Base-by-base conservation (phyloP, 495 filamentous ascomycete genomes). In the Tuber borchii region DNA sequence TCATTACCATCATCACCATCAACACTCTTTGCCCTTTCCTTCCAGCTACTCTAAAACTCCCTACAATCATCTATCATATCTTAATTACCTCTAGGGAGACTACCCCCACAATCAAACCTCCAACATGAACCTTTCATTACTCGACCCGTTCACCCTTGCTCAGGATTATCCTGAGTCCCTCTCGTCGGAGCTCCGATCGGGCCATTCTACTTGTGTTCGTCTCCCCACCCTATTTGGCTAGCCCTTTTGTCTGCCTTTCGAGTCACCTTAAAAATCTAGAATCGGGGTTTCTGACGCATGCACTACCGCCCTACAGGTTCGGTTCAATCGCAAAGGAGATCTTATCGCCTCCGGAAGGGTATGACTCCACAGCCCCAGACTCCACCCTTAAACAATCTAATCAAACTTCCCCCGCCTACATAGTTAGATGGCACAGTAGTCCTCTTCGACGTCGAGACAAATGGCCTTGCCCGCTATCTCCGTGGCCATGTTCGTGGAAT, bases 401-500 rank as follows among this genome's bases (percentile, higher is more conserved):
- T 39, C 44, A 70, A 70, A 72, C 72, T 9, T 34, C 44, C 34
- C 77, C 42, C 56, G 45, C 39, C 71, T 51, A 61, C 73, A 70
- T 81, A 91, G 88, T 86, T 92, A 76, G 94, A 98, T 85, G 95
- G 95, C 78, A 94, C 91, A 22, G 91, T 98, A 69, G 91, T 97
- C 46, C 92, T 99, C 73, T 99, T 97, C 86, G 95, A 99, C 83
- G 87, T 97, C 65, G 96, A 97, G 83, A 98, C 96, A 42, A 95
- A 94, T 86, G 94, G 95, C 51, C 91, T 98, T 26, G 95, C 95
- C 61, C 90, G 93, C 74, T 97, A 97, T 83, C 87, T 98, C 46
- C 89, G 92, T 73, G 95, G 95, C 10, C 95, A 99, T 85, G 95
- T 92, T 26, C 87, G 91, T 76, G 93, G 95, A 81, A 92, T 98